Evolutionary conservation across 2,329 filamentous ascomycete genomes (phyloP), one percentile per base, ranked within the genome.

Genomic region (Phyllosticta citriasiana): DNA sequence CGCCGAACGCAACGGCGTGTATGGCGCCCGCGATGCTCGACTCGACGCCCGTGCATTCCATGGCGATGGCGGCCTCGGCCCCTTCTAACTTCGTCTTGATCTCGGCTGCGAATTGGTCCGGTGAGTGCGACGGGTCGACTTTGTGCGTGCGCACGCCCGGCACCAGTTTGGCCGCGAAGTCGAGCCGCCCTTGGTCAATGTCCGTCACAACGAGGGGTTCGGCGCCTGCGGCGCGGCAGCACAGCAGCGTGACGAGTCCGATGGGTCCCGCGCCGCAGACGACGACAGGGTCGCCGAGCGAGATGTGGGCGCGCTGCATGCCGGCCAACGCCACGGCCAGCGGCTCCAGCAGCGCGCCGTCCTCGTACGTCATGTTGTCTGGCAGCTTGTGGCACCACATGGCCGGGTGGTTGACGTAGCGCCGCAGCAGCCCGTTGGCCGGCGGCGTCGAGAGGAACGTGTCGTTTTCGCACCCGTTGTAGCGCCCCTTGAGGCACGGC

Each of bases 381-480:
- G 89, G 90, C 67, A 97, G 94, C 81, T 96, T 96, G 80, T 97
- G 91, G 78, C 93, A 97, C 91, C 92, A 97, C 57, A 88, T 81
- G 22, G 92, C 91, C 2, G 91, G 92, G 79, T 97, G 93, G 79
- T 93, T 96, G 77, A 97, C 89, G 74, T 97, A 97, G 74, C 93
- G 85, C 67, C 93, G 85, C 68, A 97, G 81, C 65, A 97, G 82
- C 40, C 93, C 94, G 8, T 89, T 83, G 30, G 96, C 86, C 12
- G 94, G 93, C 8, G 94, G 93, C 3, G 94, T 97, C 57, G 90
- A 95, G 57, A 95, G 82, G 80, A 97, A 97, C 60, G 83, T 79
- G 66, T 97, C 91, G 58, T 80, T 82, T 69, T 92, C 88, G 79
- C 93, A 97, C 63, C 92, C 93, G 74, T 97, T 97, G 82, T 97